Evolutionary conservation across 805 yeast genomes (phyloP), one percentile per base, ranked within the genome.

Genomic region (Wickerhamiella cacticola): DNA sequence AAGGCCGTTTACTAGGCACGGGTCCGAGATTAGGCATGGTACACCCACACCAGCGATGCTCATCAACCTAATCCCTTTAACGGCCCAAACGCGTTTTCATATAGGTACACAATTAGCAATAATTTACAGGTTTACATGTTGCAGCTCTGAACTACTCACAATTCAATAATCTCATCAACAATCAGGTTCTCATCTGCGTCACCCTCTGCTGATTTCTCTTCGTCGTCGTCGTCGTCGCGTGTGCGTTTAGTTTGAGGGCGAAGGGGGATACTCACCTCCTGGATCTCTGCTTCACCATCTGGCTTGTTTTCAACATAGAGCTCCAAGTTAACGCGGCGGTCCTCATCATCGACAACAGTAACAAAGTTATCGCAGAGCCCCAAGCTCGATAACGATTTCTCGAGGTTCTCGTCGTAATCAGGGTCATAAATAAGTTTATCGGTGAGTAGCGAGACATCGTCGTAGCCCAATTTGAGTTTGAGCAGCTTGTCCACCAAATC

Each of bases 391-490:
- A 92, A 64, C 0, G 69, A 60, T 28, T 66, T 68, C 0, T 65
- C 67, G 10, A 70, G 56, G 57, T 89, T 80, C 58, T 88, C 97
- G 44, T 85, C 95, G 61, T 84, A 87, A 58, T 89, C 98, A 49
- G 71, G 71, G 64, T 92, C 98, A 56, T 84, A 85, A 7, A 92
- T 61, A 51, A 92, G 69, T 54, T 74, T 72, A 31, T 80, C 81
- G 22, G 79, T 67, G 18, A 81, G 72, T 5, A 83, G 59, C 33
- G 73, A 55, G 41, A 72, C 71, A 5, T 81, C 78, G 6, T 58
- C 75, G 59, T 77, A 84, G 0, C 68, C 69, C 56, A 80, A 79
- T 46, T 70, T 69, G 1, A 56, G 58, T 23, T 69, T 61, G 3
- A 88, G 58, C 2, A 64, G 44, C 2, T 56, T 54, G 2, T 72